These are phyloP conservation scores for Cladosporium sp. DNA, from an alignment of 2,329 filamentous ascomycete genomes.

Conservation along the genomic window DNA sequence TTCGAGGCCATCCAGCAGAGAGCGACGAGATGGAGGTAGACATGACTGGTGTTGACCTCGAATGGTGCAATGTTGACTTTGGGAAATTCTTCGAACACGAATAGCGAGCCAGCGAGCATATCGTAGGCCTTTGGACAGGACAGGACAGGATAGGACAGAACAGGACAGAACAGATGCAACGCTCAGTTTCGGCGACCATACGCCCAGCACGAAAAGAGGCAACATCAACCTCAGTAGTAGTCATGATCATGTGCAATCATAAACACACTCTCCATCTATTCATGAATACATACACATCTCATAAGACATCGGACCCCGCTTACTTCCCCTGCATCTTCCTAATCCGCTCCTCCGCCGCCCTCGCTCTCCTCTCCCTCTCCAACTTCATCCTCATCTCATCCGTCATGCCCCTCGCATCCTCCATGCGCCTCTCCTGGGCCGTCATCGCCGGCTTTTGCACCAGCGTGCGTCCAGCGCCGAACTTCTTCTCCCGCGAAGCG, in stretches of 20 bases:
- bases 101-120: not conserved
- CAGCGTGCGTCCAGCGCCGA: constrained; percentile 51
- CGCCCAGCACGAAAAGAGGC: not conserved
- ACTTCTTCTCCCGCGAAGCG: constrained; percentile 52
- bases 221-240: not conserved
- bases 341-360: constrained; percentile 87
- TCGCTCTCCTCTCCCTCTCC: constrained; percentile 84
- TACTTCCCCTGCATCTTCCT: constrained; percentile 39
- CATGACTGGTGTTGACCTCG: not conserved
- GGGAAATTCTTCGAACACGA: not conserved
- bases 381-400: constrained; percentile 81
- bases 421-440: constrained; percentile 76
- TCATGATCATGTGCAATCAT: not conserved
- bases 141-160: not conserved
- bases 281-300: not conserved
- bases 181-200: not conserved
- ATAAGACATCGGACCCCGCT: not conserved
- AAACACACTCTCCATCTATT: not conserved
- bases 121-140: not conserved
- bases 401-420: constrained; percentile 80
- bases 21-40: not conserved
- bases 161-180: not conserved
- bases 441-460: constrained; percentile 64
- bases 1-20: not conserved
- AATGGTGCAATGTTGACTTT: not conserved